A percentile compares a stretch with the other conserved stretches of the same genome.
These are phyloP conservation scores for Trichoderma koningiopsis DNA, from an alignment of 2,329 filamentous ascomycete genomes.

Conservation along the genomic window DNA sequence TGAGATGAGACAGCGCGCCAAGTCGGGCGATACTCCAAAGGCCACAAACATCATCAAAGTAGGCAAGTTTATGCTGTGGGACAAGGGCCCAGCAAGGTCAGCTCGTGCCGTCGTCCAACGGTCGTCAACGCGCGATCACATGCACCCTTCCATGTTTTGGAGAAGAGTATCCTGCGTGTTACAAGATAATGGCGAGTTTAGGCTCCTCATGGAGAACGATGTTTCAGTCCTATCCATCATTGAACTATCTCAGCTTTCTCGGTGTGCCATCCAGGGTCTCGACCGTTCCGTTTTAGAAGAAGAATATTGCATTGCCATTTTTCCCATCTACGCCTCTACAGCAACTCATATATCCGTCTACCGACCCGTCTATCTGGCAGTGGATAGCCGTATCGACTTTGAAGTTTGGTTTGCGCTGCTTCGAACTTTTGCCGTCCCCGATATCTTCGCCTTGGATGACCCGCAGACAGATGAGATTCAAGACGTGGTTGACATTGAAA, in stretches of 20 bases:
- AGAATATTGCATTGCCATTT: slow-evolving; percentile 92
- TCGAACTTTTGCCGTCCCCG: slow-evolving; percentile 87
- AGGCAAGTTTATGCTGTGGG: slow-evolving; percentile 88
- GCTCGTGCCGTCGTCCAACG: slow-evolving; percentile 59
- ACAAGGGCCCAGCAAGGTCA: slow-evolving; percentile 65
- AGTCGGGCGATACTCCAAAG: slow-evolving; percentile 39
- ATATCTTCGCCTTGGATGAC: slow-evolving; percentile 72
- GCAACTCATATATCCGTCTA: slow-evolving; percentile 74
- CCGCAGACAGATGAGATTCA: slow-evolving; percentile 46
- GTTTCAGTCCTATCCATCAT: slow-evolving; percentile 78
- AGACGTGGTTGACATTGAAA: slow-evolving; percentile 44
- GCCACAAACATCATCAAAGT: slow-evolving; percentile 85
- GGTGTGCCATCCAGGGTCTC: slow-evolving; percentile 86
- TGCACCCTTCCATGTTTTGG: slow-evolving; percentile 67
- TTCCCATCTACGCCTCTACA: slow-evolving; percentile 83
- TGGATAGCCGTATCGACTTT: slow-evolving; percentile 87
- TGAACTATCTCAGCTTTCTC: slow-evolving; percentile 83
- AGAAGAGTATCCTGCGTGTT: slow-evolving; percentile 87
- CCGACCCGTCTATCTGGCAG: slow-evolving; percentile 83
- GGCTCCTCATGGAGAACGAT: slow-evolving; percentile 84
- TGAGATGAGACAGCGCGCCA: slow-evolving; percentile 48
- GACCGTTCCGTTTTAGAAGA: slow-evolving; percentile 89
- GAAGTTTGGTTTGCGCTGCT: slow-evolving; percentile 97
- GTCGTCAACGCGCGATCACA: slow-evolving; percentile 59
- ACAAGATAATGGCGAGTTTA: slow-evolving; percentile 92